Evolutionary conservation across 371 early-diverging fungal genomes (phyloP).

Genomic region (Choanephora cucurbitarum): DNA sequence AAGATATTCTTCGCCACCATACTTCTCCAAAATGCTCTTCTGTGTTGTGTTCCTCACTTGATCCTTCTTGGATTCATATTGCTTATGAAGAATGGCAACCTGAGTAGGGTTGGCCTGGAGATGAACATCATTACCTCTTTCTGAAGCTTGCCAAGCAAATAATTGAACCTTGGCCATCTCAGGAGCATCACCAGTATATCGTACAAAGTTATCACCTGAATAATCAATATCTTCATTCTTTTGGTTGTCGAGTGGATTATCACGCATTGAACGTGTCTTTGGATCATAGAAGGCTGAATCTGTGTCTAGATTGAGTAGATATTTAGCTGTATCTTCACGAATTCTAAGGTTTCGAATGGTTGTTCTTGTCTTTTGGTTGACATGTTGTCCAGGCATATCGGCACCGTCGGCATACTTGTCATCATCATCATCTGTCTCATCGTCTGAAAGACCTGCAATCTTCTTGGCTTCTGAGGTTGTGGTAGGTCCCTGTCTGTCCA

Average conservation of each 20-base stretch:
- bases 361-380: conserved; percentile 89
- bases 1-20: conserved; percentile 95
- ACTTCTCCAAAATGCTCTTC: conserved; percentile 81
- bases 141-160: conserved; percentile 93
- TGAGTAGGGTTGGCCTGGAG: conserved; percentile 95
- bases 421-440: conserved; percentile 81
- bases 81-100: conserved; percentile 84
- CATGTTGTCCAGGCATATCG: conserved; percentile 90
- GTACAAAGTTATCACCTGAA: conserved; percentile 92
- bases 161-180: conserved; percentile 83
- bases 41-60: conserved; percentile 69
- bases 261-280: conserved; percentile 98
- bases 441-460: conserved; percentile 59
- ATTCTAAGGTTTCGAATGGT: conserved; percentile 96
- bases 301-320: conserved; percentile 91
- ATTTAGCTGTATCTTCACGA: conserved; percentile 99
- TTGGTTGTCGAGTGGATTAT: conserved; percentile 82
- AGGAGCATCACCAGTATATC: conserved; percentile 83
- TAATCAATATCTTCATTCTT: conserved; percentile 62
- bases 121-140: conserved; percentile 83
- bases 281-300: conserved; percentile 98
- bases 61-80: conserved; percentile 84
- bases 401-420: conserved; percentile 90
- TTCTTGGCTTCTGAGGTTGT: conserved; percentile 60
- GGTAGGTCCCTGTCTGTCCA: conserved; percentile 69